Conservation (phyloP, 1,284 basidiomycete species). For the Leccinum fuscescens region DNA sequence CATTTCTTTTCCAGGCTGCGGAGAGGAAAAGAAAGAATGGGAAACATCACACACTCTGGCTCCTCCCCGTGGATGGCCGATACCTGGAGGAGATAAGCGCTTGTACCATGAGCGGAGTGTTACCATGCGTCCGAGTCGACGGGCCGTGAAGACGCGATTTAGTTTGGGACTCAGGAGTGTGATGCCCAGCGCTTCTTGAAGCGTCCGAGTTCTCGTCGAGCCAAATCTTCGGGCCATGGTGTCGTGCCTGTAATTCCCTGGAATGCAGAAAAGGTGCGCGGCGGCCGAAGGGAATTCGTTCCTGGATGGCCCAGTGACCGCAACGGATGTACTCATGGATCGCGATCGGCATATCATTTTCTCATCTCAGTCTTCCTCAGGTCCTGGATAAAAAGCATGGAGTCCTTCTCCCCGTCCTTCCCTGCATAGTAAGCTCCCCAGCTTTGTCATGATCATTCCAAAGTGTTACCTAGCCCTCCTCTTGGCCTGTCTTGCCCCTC, state of each 20-base stretch:
- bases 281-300: constrained; percentile 26
- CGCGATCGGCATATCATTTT: constrained; percentile 21
- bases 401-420: background rate
- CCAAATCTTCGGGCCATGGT: constrained; percentile 9
- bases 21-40: background rate
- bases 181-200: constrained; percentile 14
- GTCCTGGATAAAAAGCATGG: constrained; percentile 24
- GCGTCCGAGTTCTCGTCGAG: constrained; percentile 8
- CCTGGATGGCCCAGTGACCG: constrained; percentile 24
- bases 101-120: background rate
- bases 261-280: constrained; percentile 20
- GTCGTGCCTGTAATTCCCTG: constrained; percentile 24
- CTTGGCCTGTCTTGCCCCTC: constrained; percentile 19
- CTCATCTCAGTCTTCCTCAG: constrained; percentile 21
- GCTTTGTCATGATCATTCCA: constrained; percentile 17
- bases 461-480: constrained; percentile 26
- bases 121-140: background rate
- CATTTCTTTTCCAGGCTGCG: constrained; percentile 6
- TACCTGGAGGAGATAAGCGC: constrained; percentile 15
- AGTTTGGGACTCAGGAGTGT: constrained; percentile 5
- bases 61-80: background rate
- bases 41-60: background rate
- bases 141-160: constrained; percentile 11
- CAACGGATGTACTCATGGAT: constrained; percentile 15
- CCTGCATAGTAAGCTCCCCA: constrained; percentile 2